Conservation (phyloP, 768 basidiomycete species). For the Strobilomyces confusus region DNA sequence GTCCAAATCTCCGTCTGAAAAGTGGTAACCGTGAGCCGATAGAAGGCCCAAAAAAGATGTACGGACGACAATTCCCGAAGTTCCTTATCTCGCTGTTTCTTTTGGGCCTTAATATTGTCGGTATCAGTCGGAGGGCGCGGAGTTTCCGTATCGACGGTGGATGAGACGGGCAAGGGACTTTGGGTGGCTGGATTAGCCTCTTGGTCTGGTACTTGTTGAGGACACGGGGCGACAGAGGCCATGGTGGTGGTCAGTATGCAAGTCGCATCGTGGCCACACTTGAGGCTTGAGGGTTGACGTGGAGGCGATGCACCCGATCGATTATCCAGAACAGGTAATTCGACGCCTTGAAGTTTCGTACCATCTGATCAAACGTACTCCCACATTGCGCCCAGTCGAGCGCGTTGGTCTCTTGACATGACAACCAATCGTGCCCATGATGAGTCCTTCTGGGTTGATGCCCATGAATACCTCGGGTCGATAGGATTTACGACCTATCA, state of each 20-base stretch:
- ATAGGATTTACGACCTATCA: slow-evolving; percentile 86
- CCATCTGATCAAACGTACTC: too few relatives aligned
- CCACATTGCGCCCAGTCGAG: slow-evolving; percentile 79
- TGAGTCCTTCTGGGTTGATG: slow-evolving; percentile 86
- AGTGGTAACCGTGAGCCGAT: not conserved
- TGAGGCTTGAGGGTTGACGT: not conserved
- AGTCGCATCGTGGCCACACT: not conserved
- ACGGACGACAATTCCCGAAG: not conserved
- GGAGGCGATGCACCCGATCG: not conserved
- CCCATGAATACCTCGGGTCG: slow-evolving; percentile 80
- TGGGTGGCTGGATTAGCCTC: not conserved
- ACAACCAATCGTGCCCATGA: slow-evolving; percentile 68
- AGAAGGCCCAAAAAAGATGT: not conserved
- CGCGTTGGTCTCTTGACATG: slow-evolving; percentile 57
- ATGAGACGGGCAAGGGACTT: not conserved
- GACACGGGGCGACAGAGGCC: not conserved
- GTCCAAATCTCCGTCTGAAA: slow-evolving; percentile 21
- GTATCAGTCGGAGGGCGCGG: not conserved
- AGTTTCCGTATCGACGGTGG: not conserved
- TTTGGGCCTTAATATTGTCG: not conserved
- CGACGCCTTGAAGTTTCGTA: too few relatives aligned
- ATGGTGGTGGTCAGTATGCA: slow-evolving; percentile 19
- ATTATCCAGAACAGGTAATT: not conserved
- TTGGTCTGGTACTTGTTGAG: not conserved
- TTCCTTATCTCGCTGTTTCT: not conserved